Conservation (phyloP, 805 yeast genomes). For the Ogataea neopini region DNA sequence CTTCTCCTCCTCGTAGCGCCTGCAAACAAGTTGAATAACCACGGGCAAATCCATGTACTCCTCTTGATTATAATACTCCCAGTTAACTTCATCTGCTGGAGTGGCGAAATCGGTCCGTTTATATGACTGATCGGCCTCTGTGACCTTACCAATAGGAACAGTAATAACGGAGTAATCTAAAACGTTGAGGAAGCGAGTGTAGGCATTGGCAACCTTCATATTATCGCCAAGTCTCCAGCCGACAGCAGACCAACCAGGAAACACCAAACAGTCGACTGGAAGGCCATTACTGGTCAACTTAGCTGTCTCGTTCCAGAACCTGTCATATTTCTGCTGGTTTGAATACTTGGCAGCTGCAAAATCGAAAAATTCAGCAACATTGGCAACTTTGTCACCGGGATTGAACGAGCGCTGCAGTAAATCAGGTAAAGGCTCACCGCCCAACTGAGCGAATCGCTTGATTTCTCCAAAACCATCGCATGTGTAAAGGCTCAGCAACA, state of each 20-base stretch:
- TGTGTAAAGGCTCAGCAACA: constrained; percentile 28
- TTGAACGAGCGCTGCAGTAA: constrained; percentile 20
- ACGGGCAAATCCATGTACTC: constrained; percentile 54
- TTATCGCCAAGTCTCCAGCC: constrained; percentile 45
- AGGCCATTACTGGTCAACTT: constrained; percentile 36
- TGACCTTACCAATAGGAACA: constrained; percentile 46
- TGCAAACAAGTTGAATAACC: constrained; percentile 53
- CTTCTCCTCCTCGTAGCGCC: constrained; percentile 60
- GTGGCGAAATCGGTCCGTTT: constrained; percentile 30
- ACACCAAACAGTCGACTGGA: constrained; percentile 49
- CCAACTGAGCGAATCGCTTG: constrained; percentile 22
- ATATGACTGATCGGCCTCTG: constrained; percentile 38
- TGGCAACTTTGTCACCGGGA: constrained; percentile 21
- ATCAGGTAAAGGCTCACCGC: constrained; percentile 34
- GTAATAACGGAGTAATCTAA: constrained; percentile 50
- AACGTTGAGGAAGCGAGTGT: constrained; percentile 56
- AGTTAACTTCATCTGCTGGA: constrained; percentile 38
- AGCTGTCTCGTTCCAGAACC: constrained; percentile 39
- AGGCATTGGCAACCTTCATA: constrained; percentile 43
- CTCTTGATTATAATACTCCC: constrained; percentile 48
- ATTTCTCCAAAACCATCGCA: constrained; percentile 32
- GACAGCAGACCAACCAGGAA: constrained; percentile 46
- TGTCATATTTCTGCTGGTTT: constrained; percentile 39
- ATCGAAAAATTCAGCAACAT: constrained; percentile 41
- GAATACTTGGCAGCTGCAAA: constrained; percentile 37